These are phyloP conservation scores for Cladosporium sp. DNA, from an alignment of 2,329 filamentous ascomycete genomes.

Conservation along the genomic window DNA sequence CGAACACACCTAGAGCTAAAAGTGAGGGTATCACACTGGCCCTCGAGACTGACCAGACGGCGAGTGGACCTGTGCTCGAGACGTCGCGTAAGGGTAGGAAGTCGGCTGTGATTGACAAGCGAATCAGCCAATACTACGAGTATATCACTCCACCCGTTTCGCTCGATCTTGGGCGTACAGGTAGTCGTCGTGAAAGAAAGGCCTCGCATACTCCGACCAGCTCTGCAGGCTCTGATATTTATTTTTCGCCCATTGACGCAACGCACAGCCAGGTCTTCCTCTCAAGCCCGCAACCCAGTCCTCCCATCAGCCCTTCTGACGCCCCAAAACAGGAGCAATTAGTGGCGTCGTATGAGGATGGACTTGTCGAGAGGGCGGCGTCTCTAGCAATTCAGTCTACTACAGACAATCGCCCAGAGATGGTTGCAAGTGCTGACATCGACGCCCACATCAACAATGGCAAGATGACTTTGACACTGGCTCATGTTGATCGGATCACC, in stretches of 20 bases:
- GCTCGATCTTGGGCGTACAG: neutral
- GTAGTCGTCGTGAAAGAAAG: conserved; percentile 1
- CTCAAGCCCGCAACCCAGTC: conserved; percentile 22
- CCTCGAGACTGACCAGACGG: neutral
- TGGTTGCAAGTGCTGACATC: conserved; percentile 15
- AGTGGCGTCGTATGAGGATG: neutral
- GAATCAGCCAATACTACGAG: conserved; percentile 8
- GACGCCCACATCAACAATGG: conserved; percentile 9
- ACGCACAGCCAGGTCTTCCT: conserved; percentile 20
- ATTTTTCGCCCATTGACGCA: conserved; percentile 25
- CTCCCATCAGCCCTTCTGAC: conserved; percentile 13
- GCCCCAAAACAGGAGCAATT: conserved; percentile 1
- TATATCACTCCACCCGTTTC: conserved; percentile 6
- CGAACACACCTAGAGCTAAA: neutral
- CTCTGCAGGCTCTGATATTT: conserved; percentile 19
- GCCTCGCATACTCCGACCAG: conserved; percentile 2
- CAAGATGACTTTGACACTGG: conserved; percentile 14
- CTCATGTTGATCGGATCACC: neutral
- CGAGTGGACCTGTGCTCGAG: neutral
- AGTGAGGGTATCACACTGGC: neutral
- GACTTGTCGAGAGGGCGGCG: neutral
- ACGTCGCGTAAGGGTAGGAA: neutral
- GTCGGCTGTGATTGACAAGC: neutral
- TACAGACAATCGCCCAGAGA: neutral
- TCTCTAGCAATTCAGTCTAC: neutral